These are phyloP conservation scores for Trichoderma polysporum DNA, from an alignment of 2,329 filamentous ascomycete genomes.

Conservation along the genomic window DNA sequence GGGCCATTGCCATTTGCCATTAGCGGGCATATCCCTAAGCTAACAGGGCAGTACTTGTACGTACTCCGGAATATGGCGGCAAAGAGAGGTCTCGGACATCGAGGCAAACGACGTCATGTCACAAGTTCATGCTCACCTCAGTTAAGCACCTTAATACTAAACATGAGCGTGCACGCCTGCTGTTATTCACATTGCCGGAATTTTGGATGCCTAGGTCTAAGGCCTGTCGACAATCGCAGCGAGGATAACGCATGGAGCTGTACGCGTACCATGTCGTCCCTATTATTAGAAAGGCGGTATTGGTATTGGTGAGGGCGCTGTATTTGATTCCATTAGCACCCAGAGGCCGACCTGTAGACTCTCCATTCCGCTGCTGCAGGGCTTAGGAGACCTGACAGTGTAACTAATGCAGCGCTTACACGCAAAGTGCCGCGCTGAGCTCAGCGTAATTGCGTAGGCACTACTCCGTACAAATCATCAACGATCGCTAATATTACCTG, in stretches of 20 bases:
- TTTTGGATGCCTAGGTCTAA: background rate
- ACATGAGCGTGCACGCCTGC: no score
- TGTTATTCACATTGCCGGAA: background rate
- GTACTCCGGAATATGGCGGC: no score
- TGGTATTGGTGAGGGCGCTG: slow-evolving; percentile 61
- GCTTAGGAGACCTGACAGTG: background rate
- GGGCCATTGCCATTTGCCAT: background rate
- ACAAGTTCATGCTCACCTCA: background rate
- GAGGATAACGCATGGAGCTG: background rate
- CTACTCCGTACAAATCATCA: background rate
- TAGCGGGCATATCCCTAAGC: background rate
- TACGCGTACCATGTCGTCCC: background rate
- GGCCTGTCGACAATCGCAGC: background rate
- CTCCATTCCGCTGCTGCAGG: no score
- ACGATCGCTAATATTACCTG: background rate
- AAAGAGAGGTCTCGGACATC: slow-evolving; percentile 3
- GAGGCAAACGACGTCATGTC: slow-evolving; percentile 11
- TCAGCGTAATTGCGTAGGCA: background rate
- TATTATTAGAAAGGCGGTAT: background rate
- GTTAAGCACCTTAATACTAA: background rate
- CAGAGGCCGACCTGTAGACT: no score
- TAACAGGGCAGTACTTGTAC: background rate
- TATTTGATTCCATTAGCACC: no score
- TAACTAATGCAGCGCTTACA: background rate
- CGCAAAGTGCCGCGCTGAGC: background rate